Conservation (phyloP, 2,329 filamentous ascomycete species). For the Myotisia sp. region DNA sequence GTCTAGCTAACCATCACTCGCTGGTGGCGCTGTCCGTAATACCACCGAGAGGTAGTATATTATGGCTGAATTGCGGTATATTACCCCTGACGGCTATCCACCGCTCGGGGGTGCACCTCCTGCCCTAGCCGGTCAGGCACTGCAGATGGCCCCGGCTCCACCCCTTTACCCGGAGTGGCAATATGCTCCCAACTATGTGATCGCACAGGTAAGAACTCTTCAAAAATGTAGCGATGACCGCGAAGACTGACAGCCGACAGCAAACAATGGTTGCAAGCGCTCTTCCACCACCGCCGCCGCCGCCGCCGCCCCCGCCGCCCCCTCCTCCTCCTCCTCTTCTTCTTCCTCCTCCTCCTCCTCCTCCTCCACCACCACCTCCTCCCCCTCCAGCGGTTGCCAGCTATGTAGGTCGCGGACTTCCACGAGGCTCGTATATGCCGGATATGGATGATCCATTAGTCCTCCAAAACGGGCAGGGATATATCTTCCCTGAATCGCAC, state of each 20-base stretch:
- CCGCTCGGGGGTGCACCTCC: slow-evolving; percentile 22
- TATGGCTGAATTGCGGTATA: slow-evolving; percentile 14
- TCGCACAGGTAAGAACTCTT: slow-evolving; percentile 1
- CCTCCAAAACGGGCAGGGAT: slow-evolving; percentile 46
- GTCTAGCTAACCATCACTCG: too few species aligned
- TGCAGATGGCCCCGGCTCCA: background rate
- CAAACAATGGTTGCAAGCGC: background rate
- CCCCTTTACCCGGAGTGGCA: too few species aligned
- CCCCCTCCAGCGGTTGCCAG: slow-evolving; percentile 31
- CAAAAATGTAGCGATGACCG: background rate
- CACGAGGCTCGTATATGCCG: slow-evolving; percentile 41
- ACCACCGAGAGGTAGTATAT: too few species aligned
- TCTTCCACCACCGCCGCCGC: slow-evolving; percentile 3
- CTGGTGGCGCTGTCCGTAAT: too few species aligned
- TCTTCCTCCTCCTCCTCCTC: slow-evolving; percentile 9
- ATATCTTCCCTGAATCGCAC: slow-evolving; percentile 46
- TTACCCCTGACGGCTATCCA: slow-evolving; percentile 19
- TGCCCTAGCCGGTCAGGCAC: background rate
- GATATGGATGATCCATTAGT: slow-evolving; percentile 28
- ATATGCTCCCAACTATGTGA: background rate
- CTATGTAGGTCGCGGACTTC: slow-evolving; percentile 24
- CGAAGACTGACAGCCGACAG: background rate
- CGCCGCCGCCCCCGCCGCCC: background rate
- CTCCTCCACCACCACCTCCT: slow-evolving; percentile 10
- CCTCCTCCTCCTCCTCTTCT: slow-evolving; percentile 9